Evolutionary conservation across 768 basidiomycete species (phyloP).

Genomic region (Collybiopsis luxurians): DNA sequence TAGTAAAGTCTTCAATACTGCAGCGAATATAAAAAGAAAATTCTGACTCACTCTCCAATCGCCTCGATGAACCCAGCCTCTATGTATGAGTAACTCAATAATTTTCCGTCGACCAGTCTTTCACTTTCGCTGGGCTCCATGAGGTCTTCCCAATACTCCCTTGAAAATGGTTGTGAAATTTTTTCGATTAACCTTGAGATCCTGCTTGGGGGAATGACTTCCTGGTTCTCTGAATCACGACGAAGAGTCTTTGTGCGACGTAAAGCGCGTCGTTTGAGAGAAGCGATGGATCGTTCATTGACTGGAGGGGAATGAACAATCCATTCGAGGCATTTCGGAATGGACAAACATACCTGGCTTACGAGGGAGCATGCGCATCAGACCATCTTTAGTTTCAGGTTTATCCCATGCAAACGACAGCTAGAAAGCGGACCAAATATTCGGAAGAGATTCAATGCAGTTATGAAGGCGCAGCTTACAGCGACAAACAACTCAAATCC

Average conservation of each 20-base stretch:
- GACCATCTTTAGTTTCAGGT: slow-evolving; percentile 59
- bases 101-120: slow-evolving; percentile 55
- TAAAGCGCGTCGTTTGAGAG: slow-evolving; percentile 55
- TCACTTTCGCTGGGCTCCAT: slow-evolving; percentile 54
- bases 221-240: slow-evolving; percentile 51
- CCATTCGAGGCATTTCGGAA: too few relatives aligned
- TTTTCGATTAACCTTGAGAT: slow-evolving; percentile 34
- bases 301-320: too few relatives aligned
- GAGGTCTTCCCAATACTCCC: slow-evolving; percentile 56
- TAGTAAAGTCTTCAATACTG: slow-evolving; percentile 17
- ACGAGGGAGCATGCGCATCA: slow-evolving; percentile 66
- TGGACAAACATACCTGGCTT: slow-evolving; percentile 49
- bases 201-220: slow-evolving; percentile 39
- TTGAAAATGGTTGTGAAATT: slow-evolving; percentile 52
- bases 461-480: slow-evolving; percentile 32
- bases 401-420: slow-evolving; percentile 74
- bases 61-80: slow-evolving; percentile 65
- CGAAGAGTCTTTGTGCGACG: slow-evolving; percentile 52
- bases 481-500: slow-evolving; percentile 69
- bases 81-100: slow-evolving; percentile 66
- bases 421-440: slow-evolving; percentile 23
- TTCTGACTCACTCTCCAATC: slow-evolving; percentile 45
- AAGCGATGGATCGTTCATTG: slow-evolving; percentile 50
- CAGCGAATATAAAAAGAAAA: neutral
- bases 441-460: neutral